A percentile compares a stretch with the other conserved stretches of the same genome.
These are phyloP conservation scores for Aspergillus pseudotamarii DNA, from an alignment of 2,329 filamentous ascomycete species.

Conservation along the genomic window DNA sequence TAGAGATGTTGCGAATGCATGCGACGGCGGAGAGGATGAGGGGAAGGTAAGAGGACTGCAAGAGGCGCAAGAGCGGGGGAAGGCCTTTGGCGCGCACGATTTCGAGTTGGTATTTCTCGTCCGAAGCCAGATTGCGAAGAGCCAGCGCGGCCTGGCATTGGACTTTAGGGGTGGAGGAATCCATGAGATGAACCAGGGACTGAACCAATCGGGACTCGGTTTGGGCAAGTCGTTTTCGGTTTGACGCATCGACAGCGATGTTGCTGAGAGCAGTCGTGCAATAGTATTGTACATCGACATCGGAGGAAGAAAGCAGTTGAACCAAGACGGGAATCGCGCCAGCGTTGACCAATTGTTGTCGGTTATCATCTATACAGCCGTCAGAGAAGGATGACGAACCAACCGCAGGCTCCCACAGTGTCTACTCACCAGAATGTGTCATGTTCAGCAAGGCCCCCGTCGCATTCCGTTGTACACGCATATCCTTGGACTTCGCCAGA, in stretches of 20 bases:
- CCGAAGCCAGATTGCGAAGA: conserved; percentile 90
- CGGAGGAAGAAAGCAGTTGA: conserved; percentile 85
- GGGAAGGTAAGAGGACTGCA: conserved; percentile 93
- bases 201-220: conserved; percentile 90
- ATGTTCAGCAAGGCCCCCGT: conserved; percentile 96
- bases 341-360: conserved; percentile 94
- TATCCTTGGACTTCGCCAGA: conserved; percentile 94
- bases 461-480: conserved; percentile 96
- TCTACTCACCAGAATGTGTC: conserved; percentile 86
- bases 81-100: conserved; percentile 90
- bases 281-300: conserved; percentile 99
- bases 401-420: not conserved
- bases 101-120: conserved; percentile 98
- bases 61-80: conserved; percentile 78
- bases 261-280: conserved; percentile 98
- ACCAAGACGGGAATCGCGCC: conserved; percentile 98
- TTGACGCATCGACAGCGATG: conserved; percentile 91
- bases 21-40: conserved; percentile 95
- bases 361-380: conserved; percentile 76
- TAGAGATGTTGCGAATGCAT: conserved; percentile 98
- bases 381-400: conserved; percentile 22
- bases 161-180: conserved; percentile 94
- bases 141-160: conserved; percentile 96
- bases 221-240: conserved; percentile 86
- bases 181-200: conserved; percentile 93